Conservation (phyloP, 2,329 filamentous ascomycete genomes). For the Trichoderma asperellum region DNA sequence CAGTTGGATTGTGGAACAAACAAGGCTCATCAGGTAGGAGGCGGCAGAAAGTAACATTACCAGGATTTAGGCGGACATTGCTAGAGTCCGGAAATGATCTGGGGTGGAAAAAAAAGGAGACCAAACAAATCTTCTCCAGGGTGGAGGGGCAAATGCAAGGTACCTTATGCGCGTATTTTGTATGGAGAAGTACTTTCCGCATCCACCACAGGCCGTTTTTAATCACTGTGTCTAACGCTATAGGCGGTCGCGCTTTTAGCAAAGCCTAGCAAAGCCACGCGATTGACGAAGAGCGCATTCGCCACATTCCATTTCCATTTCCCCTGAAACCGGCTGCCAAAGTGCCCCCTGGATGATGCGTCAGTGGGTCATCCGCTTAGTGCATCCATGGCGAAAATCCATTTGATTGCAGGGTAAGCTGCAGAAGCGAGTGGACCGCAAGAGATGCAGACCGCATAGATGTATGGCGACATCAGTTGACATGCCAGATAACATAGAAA, state of each 20-base stretch:
- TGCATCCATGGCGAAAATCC: not conserved
- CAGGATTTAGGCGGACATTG: slow-evolving; percentile 8
- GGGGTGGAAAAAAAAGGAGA: slow-evolving; percentile 26
- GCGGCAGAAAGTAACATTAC: slow-evolving; percentile 14
- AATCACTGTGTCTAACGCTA: not conserved
- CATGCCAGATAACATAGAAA: not conserved
- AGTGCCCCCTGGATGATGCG: slow-evolving; percentile 26
- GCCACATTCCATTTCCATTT: slow-evolving; percentile 27
- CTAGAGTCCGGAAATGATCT: slow-evolving; percentile 13
- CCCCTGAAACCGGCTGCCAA: slow-evolving; percentile 23
- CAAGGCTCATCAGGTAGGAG: slow-evolving; percentile 3
- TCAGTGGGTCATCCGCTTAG: slow-evolving; percentile 17
- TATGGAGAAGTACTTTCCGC: not conserved
- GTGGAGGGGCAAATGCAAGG: slow-evolving; percentile 14
- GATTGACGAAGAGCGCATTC: slow-evolving; percentile 12
- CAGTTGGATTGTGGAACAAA: slow-evolving; percentile 23
- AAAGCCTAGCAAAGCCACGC: slow-evolving; percentile 9
- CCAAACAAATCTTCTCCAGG: slow-evolving; percentile 1
- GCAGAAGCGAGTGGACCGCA: not conserved
- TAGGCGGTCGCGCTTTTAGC: not conserved
- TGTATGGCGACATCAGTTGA: not conserved
- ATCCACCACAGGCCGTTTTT: not conserved
- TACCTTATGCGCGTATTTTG: not conserved
- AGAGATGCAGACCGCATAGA: not conserved
- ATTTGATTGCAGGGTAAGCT: slow-evolving; percentile 11